Evolutionary conservation across 495 filamentous ascomycete genomes (phyloP), one percentile per base, ranked within the genome.

Genomic region (Pseudotulostoma volvatum): DNA sequence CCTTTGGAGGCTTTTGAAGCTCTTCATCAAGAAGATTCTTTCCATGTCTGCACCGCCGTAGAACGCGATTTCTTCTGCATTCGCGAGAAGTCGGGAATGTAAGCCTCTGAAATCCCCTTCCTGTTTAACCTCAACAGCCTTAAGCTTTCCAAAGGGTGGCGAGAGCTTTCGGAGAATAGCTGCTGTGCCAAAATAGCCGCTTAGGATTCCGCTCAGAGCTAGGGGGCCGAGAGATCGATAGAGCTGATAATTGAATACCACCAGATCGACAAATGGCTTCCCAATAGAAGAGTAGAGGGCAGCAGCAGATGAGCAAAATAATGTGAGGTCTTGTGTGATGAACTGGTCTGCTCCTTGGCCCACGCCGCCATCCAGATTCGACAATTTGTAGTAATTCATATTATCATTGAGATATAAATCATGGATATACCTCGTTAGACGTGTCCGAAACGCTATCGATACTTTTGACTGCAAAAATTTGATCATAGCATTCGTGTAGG

Each of bases 1-100:
- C 37, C 73, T 73, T 52, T 86, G 85, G 16, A 99, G 66, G 18
- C 87, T 83, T 54, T 77, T 81, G 65, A 94, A 99, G 44, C 87
- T 87, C 47, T 74, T 74, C 43, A 90, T 79, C 8, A 99, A 65
- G 56, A 94, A 90, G 1, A 74, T 68, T 52, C 83, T 85, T 56
- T 99, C 92, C 62, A 85, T 93, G 43, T 85, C 81, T 8, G 87
- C 81, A 36, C 92, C 92, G 19, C 84, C 84, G 49, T 99, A 99
- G 56, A 99, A 99, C 4, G 92, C 90, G n/a, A 99, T 77, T 53
- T 99, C 92, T 60, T 99, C 92, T 16, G 92, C 88, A 54, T 99
- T 99, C 18, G 87, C 86, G 41, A 99, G 84, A 0, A 99, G 66
- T 28, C 92, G 73, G 8, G 88, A 76, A 58, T 99, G 92, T 3